These are phyloP conservation scores for Ceratobasidium papillatum DNA, from an alignment of 1,284 basidiomycete genomes.

Conservation along the genomic window DNA sequence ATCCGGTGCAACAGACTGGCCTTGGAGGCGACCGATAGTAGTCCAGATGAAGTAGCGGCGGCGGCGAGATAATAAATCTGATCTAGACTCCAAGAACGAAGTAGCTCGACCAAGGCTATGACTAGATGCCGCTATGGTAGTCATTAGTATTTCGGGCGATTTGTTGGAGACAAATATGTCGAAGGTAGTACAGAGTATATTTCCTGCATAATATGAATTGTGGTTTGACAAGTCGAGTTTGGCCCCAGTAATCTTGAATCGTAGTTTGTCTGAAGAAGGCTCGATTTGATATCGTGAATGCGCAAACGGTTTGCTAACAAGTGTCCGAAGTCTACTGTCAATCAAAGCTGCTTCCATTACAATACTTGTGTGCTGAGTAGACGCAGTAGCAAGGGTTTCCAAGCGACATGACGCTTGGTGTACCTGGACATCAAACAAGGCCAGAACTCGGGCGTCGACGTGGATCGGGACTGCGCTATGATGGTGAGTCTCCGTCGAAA, in stretches of 20 bases:
- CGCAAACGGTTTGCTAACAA: conserved; percentile 34
- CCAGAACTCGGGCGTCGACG: conserved; percentile 34
- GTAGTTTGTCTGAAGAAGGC: conserved; percentile 17
- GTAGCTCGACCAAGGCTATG: conserved; percentile 14
- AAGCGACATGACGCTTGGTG: conserved; percentile 13
- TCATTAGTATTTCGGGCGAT: conserved; percentile 33
- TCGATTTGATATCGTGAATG: conserved; percentile 14
- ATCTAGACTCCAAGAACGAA: conserved; percentile 35
- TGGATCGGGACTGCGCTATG: conserved; percentile 22
- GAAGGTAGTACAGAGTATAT: not conserved
- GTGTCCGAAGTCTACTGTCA: conserved; percentile 23
- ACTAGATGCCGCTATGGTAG: conserved; percentile 14
- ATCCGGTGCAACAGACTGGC: conserved; percentile 55
- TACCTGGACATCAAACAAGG: conserved; percentile 24
- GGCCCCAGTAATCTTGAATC: conserved; percentile 15
- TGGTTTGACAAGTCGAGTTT: conserved; percentile 3
- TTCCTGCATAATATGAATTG: conserved; percentile 5
- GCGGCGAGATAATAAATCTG: conserved; percentile 16
- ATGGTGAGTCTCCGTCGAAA: conserved; percentile 5
- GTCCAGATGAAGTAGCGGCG: conserved; percentile 44
- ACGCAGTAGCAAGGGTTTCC: conserved; percentile 17
- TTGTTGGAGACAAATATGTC: conserved; percentile 33
- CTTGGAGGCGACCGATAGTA: conserved; percentile 44
- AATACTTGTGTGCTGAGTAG: not conserved
- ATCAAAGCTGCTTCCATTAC: conserved; percentile 1